Base-by-base conservation (phyloP, 306 rosid species). In the Hippophae tibetana region DNA sequence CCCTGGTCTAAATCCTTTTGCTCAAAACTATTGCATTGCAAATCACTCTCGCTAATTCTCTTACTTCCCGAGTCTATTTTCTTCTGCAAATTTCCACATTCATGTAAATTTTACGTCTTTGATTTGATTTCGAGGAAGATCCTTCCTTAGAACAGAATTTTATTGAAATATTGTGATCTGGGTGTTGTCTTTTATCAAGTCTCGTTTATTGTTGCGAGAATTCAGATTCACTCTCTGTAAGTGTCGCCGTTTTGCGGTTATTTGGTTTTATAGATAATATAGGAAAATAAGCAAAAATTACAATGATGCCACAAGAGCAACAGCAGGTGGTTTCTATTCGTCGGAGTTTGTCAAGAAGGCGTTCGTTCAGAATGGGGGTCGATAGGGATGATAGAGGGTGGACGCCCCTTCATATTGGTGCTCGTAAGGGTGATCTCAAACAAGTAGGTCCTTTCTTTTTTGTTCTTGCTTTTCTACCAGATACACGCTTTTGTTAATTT, bases 1-100 rank as follows among this genome's bases (percentile, higher is more conserved):
- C 71, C 96, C 96, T 12, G 98, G 96, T 61, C 89, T 92, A 92
- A 92, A 92, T 92, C 98, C 98, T 10, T 86, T 84, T 27, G 77
- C 93, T 38, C 84, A 95, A 23, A 60, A 61, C 25, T 87, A 77
- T 64, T 87, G 96, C 78, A 13, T 92, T 5, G 87, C 98, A 57
- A 65, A 92, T 76, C 84, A 92, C 25, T 82, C 97, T 69, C 95
- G 96, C 76, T 90, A 90, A 81, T 70, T 81, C 51, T 64, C 27
- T 60, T 58, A n/a, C 7, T 58, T 44, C 6, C 47, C 10, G 4
- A 31, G 5, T 31, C 2, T 31, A 31, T 25, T 18, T 40, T 14
- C 60, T 49, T 14, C 10, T 23, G 3, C 7, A 9, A 6, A 52
- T 10, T 62, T 27, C 46, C 10, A 8, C 13, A 8, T 56, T 6